phyloP scores from a whole-genome alignment of 1,284 basidiomycete species.

The Cryptococcus sp. region DNA sequence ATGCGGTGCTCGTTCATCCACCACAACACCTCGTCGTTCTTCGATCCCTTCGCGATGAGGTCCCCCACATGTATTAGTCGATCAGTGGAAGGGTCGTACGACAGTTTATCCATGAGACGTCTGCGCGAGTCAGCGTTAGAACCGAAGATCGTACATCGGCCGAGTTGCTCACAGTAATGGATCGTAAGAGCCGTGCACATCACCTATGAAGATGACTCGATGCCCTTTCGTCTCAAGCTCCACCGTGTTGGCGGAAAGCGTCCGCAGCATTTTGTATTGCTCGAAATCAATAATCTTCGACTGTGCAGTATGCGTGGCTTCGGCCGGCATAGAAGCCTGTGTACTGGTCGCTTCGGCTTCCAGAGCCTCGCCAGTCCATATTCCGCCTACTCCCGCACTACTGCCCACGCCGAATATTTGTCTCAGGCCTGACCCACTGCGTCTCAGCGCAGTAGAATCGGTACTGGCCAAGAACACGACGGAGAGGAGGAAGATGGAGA shows the following conservation, averaged over 20 bases:
- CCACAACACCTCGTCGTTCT: conserved; percentile 65
- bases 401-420: conserved; percentile 27
- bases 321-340: too few relatives aligned
- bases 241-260: conserved; percentile 31
- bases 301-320: too few relatives aligned
- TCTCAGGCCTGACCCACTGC: conserved; percentile 17
- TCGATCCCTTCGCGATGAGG: conserved; percentile 69
- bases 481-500: conserved; percentile 45
- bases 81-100: conserved; percentile 65
- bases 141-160: background rate
- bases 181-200: conserved; percentile 76
- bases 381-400: conserved; percentile 22
- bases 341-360: background rate
- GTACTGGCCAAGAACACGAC: conserved; percentile 40
- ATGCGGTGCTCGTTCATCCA: conserved; percentile 66
- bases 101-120: conserved; percentile 63
- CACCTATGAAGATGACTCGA: conserved; percentile 73
- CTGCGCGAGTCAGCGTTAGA: conserved; percentile 51
- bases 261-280: conserved; percentile 44
- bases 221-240: conserved; percentile 31
- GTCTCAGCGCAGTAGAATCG: conserved; percentile 1
- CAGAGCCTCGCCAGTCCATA: conserved; percentile 18
- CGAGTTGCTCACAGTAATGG: conserved; percentile 63
- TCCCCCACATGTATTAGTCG: conserved; percentile 79
- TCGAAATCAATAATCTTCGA: conserved; percentile 30